Conservation (phyloP, 225 moss, liverwort and hornwort species). For the Anthoceros angustus region DNA sequence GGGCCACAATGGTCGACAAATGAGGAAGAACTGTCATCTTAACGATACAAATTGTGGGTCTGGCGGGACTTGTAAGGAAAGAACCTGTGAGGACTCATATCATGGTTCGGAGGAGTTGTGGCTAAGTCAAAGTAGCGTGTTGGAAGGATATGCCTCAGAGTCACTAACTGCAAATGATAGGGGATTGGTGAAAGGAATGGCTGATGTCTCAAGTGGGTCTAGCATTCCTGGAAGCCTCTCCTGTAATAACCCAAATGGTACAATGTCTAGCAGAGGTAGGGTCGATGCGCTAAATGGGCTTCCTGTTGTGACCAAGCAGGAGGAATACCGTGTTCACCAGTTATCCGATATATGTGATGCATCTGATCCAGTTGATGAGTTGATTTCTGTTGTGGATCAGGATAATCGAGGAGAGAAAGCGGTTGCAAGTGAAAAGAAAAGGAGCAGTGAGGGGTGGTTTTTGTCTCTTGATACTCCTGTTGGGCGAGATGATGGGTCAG, state of each 20-base stretch:
- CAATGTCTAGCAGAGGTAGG: neutral
- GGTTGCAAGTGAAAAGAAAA: neutral
- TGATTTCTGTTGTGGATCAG: constrained; percentile 3
- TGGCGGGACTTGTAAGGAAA: neutral
- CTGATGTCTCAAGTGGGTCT: neutral
- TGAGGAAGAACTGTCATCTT: neutral
- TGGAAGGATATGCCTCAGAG: neutral
- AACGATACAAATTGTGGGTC: neutral
- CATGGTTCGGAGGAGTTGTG: neutral
- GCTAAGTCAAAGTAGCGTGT: neutral
- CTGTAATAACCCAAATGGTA: neutral
- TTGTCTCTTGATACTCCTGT: neutral
- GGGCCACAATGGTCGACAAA: neutral
- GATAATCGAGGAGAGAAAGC: neutral
- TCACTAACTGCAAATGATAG: neutral
- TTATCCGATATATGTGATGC: neutral
- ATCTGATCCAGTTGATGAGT: constrained; percentile 2
- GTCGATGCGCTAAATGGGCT: neutral
- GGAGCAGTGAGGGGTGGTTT: constrained; percentile 1
- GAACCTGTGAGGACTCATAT: neutral
- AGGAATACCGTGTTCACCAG: neutral
- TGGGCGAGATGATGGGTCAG: neutral
- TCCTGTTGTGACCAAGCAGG: neutral
- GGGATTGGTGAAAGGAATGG: neutral
- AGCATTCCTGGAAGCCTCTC: neutral